Evolutionary conservation across 352 stramenopile genomes (phyloP).

Genomic region (Globisporangium cystogenes): DNA sequence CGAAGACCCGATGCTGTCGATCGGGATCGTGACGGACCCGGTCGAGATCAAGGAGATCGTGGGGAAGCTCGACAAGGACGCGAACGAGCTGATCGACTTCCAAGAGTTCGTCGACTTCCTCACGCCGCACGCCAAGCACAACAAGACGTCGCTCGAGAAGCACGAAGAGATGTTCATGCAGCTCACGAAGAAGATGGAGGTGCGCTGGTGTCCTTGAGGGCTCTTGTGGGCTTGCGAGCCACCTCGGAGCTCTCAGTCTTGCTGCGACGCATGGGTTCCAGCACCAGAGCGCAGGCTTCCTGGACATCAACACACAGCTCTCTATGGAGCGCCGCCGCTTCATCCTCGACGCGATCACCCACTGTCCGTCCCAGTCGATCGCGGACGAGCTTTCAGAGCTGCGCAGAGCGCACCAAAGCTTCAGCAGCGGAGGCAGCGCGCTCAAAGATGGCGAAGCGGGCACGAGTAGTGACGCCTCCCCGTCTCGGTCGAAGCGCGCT

Average conservation of each 20-base stretch:
- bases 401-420: slow-evolving; percentile 15
- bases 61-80: slow-evolving; percentile 55
- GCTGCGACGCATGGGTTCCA: slow-evolving; percentile 10
- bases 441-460: neutral
- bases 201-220: slow-evolving; percentile 4
- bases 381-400: slow-evolving; percentile 48
- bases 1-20: slow-evolving; percentile 74
- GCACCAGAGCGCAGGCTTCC: slow-evolving; percentile 62
- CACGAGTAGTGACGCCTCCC: neutral
- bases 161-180: slow-evolving; percentile 68
- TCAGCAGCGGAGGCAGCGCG: neutral
- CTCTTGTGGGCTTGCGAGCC: neutral
- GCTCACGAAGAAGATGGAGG: slow-evolving; percentile 79
- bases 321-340: slow-evolving; percentile 70
- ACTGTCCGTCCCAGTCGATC: slow-evolving; percentile 39
- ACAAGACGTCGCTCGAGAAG: slow-evolving; percentile 41
- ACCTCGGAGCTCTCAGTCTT: neutral
- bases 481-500: slow-evolving; percentile 19
- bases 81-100: slow-evolving; percentile 74
- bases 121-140: slow-evolving; percentile 43
- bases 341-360: slow-evolving; percentile 70
- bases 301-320: slow-evolving; percentile 76
- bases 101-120: slow-evolving; percentile 75
- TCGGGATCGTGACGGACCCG: slow-evolving; percentile 65
- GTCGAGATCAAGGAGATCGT: slow-evolving; percentile 60